Conservation (phyloP, 257 asterid species). For the Solanum ossicruentum region DNA sequence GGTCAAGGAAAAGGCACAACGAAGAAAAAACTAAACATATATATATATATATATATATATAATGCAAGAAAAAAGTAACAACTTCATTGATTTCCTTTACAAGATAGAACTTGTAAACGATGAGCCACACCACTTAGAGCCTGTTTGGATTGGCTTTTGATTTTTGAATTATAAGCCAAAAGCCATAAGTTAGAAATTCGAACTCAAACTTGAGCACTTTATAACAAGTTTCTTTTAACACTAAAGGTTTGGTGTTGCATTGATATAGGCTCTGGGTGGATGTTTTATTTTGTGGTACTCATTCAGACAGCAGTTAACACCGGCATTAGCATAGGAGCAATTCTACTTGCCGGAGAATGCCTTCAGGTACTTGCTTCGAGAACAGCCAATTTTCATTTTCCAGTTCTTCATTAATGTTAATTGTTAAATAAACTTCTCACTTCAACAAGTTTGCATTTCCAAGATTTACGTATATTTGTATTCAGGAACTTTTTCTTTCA, state of each 20-base stretch:
- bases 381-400: not conserved
- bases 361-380: slow-evolving; percentile 46
- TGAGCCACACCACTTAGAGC: not conserved
- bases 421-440: not conserved
- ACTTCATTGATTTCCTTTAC: not conserved
- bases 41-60: not conserved
- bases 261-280: slow-evolving; percentile 76
- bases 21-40: not conserved
- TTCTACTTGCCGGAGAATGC: slow-evolving; percentile 85
- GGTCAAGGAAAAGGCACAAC: not conserved
- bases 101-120: not conserved
- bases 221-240: not conserved
- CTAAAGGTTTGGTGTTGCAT: not conserved
- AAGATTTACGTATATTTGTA: not conserved
- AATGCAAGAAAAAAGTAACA: not conserved
- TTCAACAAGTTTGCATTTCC: not conserved
- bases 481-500: not conserved
- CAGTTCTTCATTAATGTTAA: not conserved
- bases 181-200: no score
- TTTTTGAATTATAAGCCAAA: no score
- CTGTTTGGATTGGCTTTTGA: no score
- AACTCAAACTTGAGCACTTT: not conserved
- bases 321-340: slow-evolving; percentile 76
- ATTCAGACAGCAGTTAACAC: slow-evolving; percentile 88
- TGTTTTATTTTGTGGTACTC: slow-evolving; percentile 79